Evolutionary conservation across 2,329 filamentous ascomycete species (phyloP).

Genomic region (Claviceps sp.): DNA sequence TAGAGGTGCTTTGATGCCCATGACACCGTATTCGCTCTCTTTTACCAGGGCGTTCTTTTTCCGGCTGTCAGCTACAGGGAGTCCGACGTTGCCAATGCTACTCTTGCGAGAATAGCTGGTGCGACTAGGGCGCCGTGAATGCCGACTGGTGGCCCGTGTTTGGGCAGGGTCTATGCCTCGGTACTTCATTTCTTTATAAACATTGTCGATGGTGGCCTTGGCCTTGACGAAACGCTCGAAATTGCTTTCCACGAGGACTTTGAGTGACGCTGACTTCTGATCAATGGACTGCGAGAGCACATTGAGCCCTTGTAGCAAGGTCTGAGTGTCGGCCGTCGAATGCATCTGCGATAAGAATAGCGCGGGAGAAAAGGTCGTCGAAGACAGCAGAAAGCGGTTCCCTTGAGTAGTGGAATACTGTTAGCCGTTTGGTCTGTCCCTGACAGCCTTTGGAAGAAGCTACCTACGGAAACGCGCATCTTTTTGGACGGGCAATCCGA

Average conservation of each 20-base stretch:
- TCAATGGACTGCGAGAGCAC: conserved; percentile 85
- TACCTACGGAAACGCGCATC: conserved; percentile 60
- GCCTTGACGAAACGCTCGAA: conserved; percentile 97
- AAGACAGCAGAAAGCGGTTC: conserved; percentile 89
- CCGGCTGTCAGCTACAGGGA: conserved; percentile 37
- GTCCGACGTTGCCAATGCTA: conserved; percentile 19
- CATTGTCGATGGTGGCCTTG: conserved; percentile 95
- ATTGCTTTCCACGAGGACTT: conserved; percentile 92
- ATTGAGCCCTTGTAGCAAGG: conserved; percentile 69
- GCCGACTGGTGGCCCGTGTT: conserved; percentile 27
- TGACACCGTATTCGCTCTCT: conserved; percentile 81
- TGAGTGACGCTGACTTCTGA: conserved; percentile 92
- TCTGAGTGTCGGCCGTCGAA: conserved; percentile 68
- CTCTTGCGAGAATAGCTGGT: conserved; percentile 47
- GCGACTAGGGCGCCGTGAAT: conserved; percentile 56
- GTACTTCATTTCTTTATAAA: conserved; percentile 95
- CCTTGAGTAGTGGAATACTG: conserved; percentile 33
- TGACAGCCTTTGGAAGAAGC: conserved; percentile 10
- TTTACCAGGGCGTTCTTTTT: conserved; percentile 87
- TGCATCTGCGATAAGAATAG: conserved; percentile 90
- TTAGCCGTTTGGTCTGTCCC: conserved; percentile 10
- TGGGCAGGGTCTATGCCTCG: conserved; percentile 42
- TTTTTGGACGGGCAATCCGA: conserved; percentile 72
- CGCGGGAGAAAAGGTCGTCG: conserved; percentile 85
- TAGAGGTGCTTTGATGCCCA: conserved; percentile 77